phyloP scores from a whole-genome alignment of 202 grass and related monocot genomes.

The Setaria viridis region DNA sequence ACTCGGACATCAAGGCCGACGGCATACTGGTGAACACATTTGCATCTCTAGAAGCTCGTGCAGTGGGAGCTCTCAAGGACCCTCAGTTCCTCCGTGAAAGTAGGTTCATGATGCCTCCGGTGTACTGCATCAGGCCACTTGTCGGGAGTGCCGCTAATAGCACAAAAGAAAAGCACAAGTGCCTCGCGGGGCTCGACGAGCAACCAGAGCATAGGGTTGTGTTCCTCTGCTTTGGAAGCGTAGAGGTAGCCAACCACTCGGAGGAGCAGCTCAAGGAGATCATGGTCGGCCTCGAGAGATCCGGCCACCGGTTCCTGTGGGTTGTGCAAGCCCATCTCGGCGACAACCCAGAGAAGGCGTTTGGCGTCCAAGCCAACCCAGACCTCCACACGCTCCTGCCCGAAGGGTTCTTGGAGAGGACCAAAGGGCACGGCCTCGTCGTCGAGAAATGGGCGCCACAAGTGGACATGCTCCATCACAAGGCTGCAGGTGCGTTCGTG shows the following conservation, averaged over 20 bases:
- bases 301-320: slow-evolving; percentile 36
- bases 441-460: too few relatives aligned
- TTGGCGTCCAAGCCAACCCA: too few relatives aligned
- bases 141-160: not conserved
- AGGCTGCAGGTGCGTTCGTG: slow-evolving; percentile 45
- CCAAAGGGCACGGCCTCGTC: too few relatives aligned
- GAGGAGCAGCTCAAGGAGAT: slow-evolving; percentile 59
- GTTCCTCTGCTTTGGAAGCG: slow-evolving; percentile 66
- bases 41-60: not conserved
- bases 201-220: slow-evolving; percentile 55
- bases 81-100: not conserved
- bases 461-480: too few relatives aligned
- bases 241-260: not conserved
- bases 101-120: slow-evolving; percentile 43
- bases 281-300: slow-evolving; percentile 50
- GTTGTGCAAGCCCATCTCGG: too few relatives aligned
- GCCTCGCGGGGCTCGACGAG: slow-evolving; percentile 53
- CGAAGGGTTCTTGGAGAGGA: too few relatives aligned
- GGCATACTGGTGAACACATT: not conserved
- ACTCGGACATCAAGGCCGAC: not conserved
- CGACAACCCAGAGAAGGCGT: too few relatives aligned
- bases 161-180: slow-evolving; percentile 23
- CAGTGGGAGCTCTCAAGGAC: not conserved
- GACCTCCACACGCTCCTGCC: too few relatives aligned
- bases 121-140: slow-evolving; percentile 60